phyloP scores from a whole-genome alignment of 2,329 filamentous ascomycete species.

The Arthrobotrys musiformis region DNA sequence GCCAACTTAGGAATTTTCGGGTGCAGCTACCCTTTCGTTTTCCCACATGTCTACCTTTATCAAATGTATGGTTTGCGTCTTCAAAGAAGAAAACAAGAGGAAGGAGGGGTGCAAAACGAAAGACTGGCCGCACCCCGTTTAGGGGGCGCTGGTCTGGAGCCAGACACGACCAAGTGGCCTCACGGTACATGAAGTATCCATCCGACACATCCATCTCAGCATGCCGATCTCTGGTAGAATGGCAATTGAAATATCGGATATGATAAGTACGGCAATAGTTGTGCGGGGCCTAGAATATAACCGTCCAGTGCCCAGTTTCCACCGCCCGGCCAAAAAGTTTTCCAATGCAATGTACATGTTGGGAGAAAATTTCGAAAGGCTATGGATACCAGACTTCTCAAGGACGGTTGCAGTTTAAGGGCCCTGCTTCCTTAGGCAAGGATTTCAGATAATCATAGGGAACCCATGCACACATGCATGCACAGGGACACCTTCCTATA shows the following conservation, averaged over 20 bases:
- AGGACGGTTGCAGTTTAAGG: constrained; percentile 11
- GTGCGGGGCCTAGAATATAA: background rate
- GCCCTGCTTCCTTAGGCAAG: constrained; percentile 34
- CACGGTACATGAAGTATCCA: too few species aligned
- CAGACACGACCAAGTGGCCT: too few species aligned
- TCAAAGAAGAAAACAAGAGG: background rate
- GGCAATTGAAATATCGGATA: constrained; percentile 48
- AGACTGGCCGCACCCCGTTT: background rate
- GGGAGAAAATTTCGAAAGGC: too few species aligned
- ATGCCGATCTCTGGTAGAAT: constrained; percentile 48
- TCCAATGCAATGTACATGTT: too few species aligned
- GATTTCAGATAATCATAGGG: background rate
- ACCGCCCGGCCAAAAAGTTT: background rate
- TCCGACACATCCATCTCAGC: constrained; percentile 18
- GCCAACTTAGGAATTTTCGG: background rate
- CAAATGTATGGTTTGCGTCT: too few species aligned
- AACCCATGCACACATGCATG: background rate
- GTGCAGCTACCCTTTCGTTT: too few species aligned
- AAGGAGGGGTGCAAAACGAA: background rate
- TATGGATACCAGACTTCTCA: background rate
- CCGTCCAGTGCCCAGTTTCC: constrained; percentile 4
- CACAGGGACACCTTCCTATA: background rate
- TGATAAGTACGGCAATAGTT: background rate
- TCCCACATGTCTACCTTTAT: too few species aligned
- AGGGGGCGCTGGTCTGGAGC: background rate